Conservation (phyloP, 176 grass and related monocot genomes). For the Aegilops sharonensis region DNA sequence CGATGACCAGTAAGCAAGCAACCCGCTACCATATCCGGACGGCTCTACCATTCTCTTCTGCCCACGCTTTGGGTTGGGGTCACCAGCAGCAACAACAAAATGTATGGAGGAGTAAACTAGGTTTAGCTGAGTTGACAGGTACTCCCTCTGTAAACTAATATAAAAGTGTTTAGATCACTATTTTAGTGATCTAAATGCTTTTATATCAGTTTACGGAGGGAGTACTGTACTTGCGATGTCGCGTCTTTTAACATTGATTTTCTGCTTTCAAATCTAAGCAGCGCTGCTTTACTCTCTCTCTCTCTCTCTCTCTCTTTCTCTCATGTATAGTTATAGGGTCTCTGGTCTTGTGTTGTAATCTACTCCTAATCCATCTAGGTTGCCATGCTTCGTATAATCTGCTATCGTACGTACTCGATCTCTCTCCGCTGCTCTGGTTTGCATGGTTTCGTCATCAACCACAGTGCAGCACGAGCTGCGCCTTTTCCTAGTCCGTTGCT, state of each 20-base stretch:
- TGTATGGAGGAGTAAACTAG: neutral
- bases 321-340: neutral
- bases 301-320: neutral
- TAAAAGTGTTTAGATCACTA: no score
- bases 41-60: neutral
- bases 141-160: no score
- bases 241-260: neutral
- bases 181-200: no score
- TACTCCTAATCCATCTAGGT: constrained; percentile 7
- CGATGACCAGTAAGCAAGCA: constrained; percentile 29
- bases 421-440: neutral
- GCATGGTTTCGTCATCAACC: neutral
- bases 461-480: neutral
- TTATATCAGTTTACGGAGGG: no score
- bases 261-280: neutral
- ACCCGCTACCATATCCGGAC: neutral
- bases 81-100: neutral
- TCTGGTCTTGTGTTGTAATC: constrained; percentile 20
- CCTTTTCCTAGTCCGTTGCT: neutral
- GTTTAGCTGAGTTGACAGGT: constrained; percentile 19
- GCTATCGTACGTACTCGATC: neutral
- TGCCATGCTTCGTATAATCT: neutral
- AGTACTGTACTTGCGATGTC: constrained; percentile 16
- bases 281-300: neutral
- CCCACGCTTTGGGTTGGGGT: neutral